phyloP scores from a whole-genome alignment of 768 basidiomycete genomes.

The Phylloporus arenicola region DNA sequence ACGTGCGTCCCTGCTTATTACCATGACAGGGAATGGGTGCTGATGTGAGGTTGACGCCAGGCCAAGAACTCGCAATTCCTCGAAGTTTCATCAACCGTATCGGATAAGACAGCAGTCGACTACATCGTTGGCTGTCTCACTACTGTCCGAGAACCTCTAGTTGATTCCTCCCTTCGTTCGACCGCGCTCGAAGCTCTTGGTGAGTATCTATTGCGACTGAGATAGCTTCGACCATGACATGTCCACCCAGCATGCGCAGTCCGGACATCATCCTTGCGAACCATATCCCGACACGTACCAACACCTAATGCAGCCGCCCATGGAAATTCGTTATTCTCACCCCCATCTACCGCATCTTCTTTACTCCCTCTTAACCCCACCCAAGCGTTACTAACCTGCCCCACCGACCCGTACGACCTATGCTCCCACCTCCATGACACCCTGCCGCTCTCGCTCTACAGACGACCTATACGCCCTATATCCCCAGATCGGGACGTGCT shows the following conservation, averaged over 20 bases:
- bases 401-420: slow-evolving; percentile 30
- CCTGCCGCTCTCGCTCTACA: slow-evolving; percentile 45
- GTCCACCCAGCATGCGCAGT: slow-evolving; percentile 56
- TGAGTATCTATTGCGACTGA: slow-evolving; percentile 34
- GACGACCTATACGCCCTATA: slow-evolving; percentile 81
- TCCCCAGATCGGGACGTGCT: slow-evolving; percentile 57
- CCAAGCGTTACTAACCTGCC: slow-evolving; percentile 23
- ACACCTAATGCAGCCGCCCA: background rate
- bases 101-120: slow-evolving; percentile 84
- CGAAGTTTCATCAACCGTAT: slow-evolving; percentile 78
- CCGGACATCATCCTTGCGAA: slow-evolving; percentile 75
- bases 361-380: slow-evolving; percentile 28
- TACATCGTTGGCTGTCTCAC: slow-evolving; percentile 69
- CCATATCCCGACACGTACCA: slow-evolving; percentile 77
- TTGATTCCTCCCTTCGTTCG: slow-evolving; percentile 76
- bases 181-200: slow-evolving; percentile 76
- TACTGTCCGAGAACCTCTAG: slow-evolving; percentile 41
- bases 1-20: slow-evolving; percentile 38
- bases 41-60: slow-evolving; percentile 32
- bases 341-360: slow-evolving; percentile 10
- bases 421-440: slow-evolving; percentile 47
- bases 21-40: no score
- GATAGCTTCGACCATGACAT: background rate
- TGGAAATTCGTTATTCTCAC: slow-evolving; percentile 2
- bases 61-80: slow-evolving; percentile 77